phyloP scores from a whole-genome alignment of 2,329 filamentous ascomycete species.

The Raffaelea albimanens region DNA sequence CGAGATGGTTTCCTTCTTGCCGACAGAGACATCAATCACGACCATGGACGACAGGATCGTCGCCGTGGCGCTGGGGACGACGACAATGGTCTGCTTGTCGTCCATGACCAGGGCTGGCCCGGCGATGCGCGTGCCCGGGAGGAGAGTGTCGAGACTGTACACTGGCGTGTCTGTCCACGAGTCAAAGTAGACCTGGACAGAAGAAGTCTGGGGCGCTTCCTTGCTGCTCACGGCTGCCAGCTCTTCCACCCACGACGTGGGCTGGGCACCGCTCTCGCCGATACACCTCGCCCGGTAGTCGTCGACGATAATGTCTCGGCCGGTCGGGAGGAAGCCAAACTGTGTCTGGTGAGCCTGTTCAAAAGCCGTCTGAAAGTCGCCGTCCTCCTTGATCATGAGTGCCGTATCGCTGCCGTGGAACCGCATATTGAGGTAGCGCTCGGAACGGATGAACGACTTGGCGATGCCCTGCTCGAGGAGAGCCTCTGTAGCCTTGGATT shows the following conservation, averaged over 20 bases:
- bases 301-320: conserved; percentile 61
- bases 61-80: conserved; percentile 68
- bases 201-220: too few species aligned
- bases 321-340: conserved; percentile 59
- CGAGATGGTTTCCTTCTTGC: neutral
- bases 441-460: conserved; percentile 63
- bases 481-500: conserved; percentile 52
- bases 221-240: too few species aligned
- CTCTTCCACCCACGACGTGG: neutral
- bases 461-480: conserved; percentile 55
- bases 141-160: conserved; percentile 68
- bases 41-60: conserved; percentile 77
- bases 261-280: neutral
- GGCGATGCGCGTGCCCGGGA: conserved; percentile 58
- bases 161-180: conserved; percentile 62
- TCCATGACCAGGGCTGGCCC: conserved; percentile 83
- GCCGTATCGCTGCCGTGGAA: conserved; percentile 85
- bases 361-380: conserved; percentile 42
- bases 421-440: conserved; percentile 89
- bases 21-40: conserved; percentile 64
- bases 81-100: conserved; percentile 82
- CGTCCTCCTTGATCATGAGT: conserved; percentile 61
- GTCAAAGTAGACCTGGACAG: conserved; percentile 78
- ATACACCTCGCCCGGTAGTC: conserved; percentile 50
- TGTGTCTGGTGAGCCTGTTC: conserved; percentile 61